Conservation (phyloP, 1,284 basidiomycete genomes). For the Heliocybe sulcata region DNA sequence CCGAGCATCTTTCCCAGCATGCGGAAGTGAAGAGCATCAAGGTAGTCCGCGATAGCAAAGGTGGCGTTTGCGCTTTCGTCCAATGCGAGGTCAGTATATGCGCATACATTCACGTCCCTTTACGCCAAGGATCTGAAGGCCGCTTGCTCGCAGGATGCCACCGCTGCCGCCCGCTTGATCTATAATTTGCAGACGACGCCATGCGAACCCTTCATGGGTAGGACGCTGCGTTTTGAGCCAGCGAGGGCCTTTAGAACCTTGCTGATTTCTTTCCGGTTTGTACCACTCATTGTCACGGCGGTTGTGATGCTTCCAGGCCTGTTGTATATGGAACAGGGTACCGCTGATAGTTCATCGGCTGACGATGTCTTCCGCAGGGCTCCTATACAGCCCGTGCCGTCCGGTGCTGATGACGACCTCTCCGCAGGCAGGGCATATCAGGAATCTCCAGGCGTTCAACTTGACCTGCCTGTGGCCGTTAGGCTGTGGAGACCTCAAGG, state of each 20-base stretch:
- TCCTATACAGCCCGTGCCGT: not conserved
- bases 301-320: not conserved
- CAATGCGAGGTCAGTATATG: conserved; percentile 59
- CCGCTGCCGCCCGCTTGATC: conserved; percentile 51
- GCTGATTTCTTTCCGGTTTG: conserved; percentile 65
- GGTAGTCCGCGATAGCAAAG: conserved; percentile 66
- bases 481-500: conserved; percentile 33
- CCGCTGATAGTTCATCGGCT: not conserved
- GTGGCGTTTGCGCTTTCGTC: conserved; percentile 72
- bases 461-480: conserved; percentile 48
- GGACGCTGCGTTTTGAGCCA: conserved; percentile 64
- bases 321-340: not conserved
- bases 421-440: not conserved
- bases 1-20: conserved; percentile 56
- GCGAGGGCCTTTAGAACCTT: conserved; percentile 72
- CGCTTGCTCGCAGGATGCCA: conserved; percentile 36
- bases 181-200: conserved; percentile 45
- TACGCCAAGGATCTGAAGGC: conserved; percentile 13
- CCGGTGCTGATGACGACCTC: not conserved
- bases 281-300: not conserved
- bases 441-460: conserved; percentile 2
- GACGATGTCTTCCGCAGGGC: not conserved
- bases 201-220: conserved; percentile 58
- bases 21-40: conserved; percentile 62
- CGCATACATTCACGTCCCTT: conserved; percentile 1